phyloP scores from a whole-genome alignment of 208 protist species.

The Crithidia sp. region DNA sequence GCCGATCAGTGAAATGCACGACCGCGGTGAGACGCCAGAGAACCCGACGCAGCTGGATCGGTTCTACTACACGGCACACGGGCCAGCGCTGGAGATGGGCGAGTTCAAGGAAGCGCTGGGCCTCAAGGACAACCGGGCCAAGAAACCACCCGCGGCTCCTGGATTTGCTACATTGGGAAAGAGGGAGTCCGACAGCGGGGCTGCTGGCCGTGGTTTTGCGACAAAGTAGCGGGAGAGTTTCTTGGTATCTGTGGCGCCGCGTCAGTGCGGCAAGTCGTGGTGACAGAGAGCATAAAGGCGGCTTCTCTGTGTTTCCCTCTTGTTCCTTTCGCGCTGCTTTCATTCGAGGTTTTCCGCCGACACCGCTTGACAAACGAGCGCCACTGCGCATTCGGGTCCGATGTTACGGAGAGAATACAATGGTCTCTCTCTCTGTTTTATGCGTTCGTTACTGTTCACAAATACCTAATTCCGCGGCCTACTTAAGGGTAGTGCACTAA shows the following conservation, averaged over 20 bases:
- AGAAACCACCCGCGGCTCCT: conserved; percentile 47
- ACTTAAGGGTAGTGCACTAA: too few species aligned
- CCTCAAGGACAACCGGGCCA: conserved; percentile 83
- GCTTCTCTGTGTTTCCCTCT: background rate
- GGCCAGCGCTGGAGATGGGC: conserved; percentile 81
- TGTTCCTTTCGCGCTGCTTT: too few species aligned
- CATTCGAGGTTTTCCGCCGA: too few species aligned
- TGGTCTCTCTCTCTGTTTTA: conserved; percentile 5
- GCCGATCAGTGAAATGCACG: conserved; percentile 90
- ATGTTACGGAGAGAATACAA: too few species aligned
- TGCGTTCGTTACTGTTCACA: background rate
- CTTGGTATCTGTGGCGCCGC: background rate
- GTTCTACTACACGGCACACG: conserved; percentile 84
- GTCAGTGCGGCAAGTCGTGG: too few species aligned
- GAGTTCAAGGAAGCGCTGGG: conserved; percentile 89
- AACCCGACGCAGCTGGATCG: conserved; percentile 81
- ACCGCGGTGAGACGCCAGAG: conserved; percentile 77
- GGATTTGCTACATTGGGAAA: conserved; percentile 83
- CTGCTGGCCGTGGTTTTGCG: conserved; percentile 14
- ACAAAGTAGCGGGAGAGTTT: conserved; percentile 27
- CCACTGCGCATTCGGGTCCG: too few species aligned
- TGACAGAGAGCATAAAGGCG: too few species aligned
- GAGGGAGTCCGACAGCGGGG: conserved; percentile 8
- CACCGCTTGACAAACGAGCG: too few species aligned
- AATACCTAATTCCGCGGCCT: background rate